Evolutionary conservation across 768 basidiomycete species (phyloP), one percentile per base, ranked within the genome.

Genomic region (Ephemerocybe angulata): DNA sequence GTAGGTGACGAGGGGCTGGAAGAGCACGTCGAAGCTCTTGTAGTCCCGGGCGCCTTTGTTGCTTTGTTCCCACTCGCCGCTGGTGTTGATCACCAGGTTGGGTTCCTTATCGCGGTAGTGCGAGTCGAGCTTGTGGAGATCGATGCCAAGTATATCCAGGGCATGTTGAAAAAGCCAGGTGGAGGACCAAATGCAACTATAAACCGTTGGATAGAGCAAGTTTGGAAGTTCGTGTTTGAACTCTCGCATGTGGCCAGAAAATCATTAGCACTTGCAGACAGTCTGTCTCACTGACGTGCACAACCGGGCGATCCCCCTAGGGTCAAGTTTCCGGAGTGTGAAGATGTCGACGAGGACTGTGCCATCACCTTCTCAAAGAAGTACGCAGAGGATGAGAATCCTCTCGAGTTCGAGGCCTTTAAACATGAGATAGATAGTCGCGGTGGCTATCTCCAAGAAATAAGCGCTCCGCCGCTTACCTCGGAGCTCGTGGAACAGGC

Each of bases 121-220:
- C 10, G n/a, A 27, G 44, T 46, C 25, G 6, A 46, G 27, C n/a
- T 46, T 46, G 21, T 27, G 27, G 17, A 46, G 44, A 8, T 46
- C 21, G 25, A 24, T 12, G 25, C 12, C 5, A 27, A 12, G 17
- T n/a, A 46, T 24, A 25, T 22, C 25, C 61, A 54, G 27, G 68
- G 67, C 1, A 71, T 71, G 68, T 11, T 67, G 17, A 65, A 66
- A 19, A 61, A 69, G 27, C 71, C 67, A 0, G 70, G 67, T 40
- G 48, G 64, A 1, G 61, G 67, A 19, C 70, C 70, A 0, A 71
- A 69, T 42, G 61, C 64, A 0, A 50, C 67, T 3, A 62, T 70
- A 2, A 67, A 68, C 52, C 51, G 64, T 1, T 70, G 67, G 70
- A 65, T 69, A 17, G 58, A 60, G 3, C 50, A 63, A 3, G 70